Evolutionary conservation across 2,329 filamentous ascomycete genomes (phyloP).

Genomic region (Pseudogymnoascus sp.): DNA sequence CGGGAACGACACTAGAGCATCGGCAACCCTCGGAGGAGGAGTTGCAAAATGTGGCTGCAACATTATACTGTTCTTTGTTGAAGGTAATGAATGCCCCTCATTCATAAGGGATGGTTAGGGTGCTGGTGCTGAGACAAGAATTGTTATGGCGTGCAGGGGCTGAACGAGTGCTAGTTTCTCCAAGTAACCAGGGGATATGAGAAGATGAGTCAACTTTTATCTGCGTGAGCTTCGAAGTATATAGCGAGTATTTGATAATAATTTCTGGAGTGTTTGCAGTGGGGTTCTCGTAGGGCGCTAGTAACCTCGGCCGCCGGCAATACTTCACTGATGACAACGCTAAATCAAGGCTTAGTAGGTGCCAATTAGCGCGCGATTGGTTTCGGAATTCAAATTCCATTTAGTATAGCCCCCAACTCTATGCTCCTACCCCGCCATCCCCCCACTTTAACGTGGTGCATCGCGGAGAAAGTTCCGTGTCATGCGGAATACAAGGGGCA

Average conservation of each 20-base stretch:
- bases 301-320: not conserved
- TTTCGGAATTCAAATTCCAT: not conserved
- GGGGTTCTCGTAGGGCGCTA: not conserved
- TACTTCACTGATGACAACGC: not conserved
- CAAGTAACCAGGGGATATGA: not conserved
- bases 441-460: not conserved
- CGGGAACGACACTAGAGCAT: constrained; percentile 41
- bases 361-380: not conserved
- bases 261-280: not conserved
- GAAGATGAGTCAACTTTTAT: not conserved
- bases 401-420: not conserved
- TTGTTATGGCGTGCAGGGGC: not conserved
- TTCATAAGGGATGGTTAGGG: not conserved
- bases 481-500: not conserved
- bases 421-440: not conserved
- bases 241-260: not conserved
- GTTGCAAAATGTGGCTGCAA: constrained; percentile 15
- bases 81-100: not conserved
- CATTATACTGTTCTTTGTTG: not conserved
- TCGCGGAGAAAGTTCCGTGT: not conserved
- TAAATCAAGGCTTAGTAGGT: not conserved
- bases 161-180: not conserved
- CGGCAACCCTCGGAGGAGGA: constrained; percentile 18
- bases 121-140: not conserved
- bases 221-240: not conserved